Base-by-base conservation (phyloP, 208 protist genomes). In the Spongospora subterranea region DNA sequence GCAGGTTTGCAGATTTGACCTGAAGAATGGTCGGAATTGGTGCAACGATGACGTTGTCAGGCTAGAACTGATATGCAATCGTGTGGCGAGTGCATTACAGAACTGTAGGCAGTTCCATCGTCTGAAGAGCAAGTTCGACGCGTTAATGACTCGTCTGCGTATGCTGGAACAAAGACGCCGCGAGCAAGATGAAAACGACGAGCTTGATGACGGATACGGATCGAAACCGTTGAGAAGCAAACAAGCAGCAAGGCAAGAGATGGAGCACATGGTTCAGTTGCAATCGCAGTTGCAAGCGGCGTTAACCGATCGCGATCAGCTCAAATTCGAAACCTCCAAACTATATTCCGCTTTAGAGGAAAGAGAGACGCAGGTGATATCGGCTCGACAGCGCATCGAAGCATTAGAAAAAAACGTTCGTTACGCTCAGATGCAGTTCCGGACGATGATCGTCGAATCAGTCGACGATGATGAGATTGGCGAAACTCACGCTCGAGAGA, bases 31-130 rank as follows among this genome's bases (percentile, higher is more conserved):
- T 20, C 6, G 35, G n/a, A 82, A 35, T 20, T 43, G n/a, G 71
- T 40, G 17, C 13, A 6, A 6, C 71, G 71, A 82, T 43, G 17
- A 82, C n/a, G n/a, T 82, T n/a, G n/a, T 20, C n/a, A 35, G 71
- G 17, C 71, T 82, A n/a, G 71, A 82, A 43, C 6, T 82, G 6
- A 6, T 82, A 6, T 82, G 17, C 35, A 82, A n/a, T 43, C 71
- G 71, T n/a, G 35, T 82, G 11, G 6, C 71, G 6, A 82, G 17
- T 43, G 71, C 40, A 40, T n/a, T 82, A 43, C 35, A 82, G 11
- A 82, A 82, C 71, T 82, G 71, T n/a, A 82, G n/a, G n/a, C 71
- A 82, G 40, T 45, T 43, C 13, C 71, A 82, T 82, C 71, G 71
- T n/a, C 6, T 82, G n/a, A 6, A 35, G 6, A 43, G 17, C 6